These are phyloP conservation scores for Diaporthe batatas DNA, from an alignment of 2,329 filamentous ascomycete genomes.

Conservation along the genomic window DNA sequence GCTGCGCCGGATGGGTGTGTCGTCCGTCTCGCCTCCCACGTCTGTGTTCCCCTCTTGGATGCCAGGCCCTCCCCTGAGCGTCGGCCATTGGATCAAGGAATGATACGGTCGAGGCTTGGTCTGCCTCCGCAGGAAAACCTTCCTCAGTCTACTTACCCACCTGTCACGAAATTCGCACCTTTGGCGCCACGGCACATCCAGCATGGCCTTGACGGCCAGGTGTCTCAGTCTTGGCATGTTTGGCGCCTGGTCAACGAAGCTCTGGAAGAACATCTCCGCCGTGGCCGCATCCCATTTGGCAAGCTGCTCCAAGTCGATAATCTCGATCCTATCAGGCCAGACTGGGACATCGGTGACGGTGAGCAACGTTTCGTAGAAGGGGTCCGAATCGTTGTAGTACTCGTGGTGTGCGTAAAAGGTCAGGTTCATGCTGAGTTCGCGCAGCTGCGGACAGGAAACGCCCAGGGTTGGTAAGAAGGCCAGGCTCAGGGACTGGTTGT, in stretches of 20 bases:
- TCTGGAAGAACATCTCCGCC: conserved; percentile 83
- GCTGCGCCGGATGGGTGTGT: conserved; percentile 47
- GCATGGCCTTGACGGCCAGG: conserved; percentile 80
- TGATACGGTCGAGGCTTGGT: conserved; percentile 42
- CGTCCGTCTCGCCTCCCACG: background rate
- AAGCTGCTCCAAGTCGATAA: conserved; percentile 81
- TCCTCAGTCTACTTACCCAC: conserved; percentile 80
- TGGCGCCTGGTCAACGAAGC: conserved; percentile 79
- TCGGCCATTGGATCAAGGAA: conserved; percentile 41
- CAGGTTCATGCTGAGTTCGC: conserved; percentile 81
- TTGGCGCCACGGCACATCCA: conserved; percentile 85
- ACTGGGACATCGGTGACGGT: conserved; percentile 73
- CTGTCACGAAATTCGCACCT: conserved; percentile 82
- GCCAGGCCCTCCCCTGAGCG: conserved; percentile 10
- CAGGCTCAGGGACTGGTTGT: conserved; percentile 84
- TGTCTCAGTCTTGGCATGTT: conserved; percentile 76
- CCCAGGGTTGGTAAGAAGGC: conserved; percentile 79
- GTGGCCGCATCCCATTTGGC: conserved; percentile 78
- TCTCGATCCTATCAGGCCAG: conserved; percentile 81
- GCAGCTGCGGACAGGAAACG: conserved; percentile 76
- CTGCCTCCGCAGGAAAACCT: conserved; percentile 69
- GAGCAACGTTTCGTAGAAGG: conserved; percentile 80
- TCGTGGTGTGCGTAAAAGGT: conserved; percentile 80
- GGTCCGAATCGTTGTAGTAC: conserved; percentile 78
- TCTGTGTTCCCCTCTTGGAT: conserved; percentile 1